Percentiles rank a stretch among this genome's conserved stretches.
Conservation (phyloP, 2,329 filamentous ascomycete species). For the Fonsecaea monophora region DNA sequence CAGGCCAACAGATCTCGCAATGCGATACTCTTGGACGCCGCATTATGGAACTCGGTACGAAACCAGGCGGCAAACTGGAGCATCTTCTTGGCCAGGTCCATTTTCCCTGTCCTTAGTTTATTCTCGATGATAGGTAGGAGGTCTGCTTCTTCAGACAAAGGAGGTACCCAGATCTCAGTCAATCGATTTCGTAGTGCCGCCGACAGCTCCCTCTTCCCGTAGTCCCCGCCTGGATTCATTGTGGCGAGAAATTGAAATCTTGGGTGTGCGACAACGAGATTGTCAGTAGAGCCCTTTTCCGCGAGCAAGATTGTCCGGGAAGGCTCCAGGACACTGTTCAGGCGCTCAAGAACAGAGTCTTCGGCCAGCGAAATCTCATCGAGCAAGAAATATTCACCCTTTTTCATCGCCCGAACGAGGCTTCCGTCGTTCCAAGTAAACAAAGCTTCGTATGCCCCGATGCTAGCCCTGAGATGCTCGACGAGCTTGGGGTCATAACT, state of each 20-base stretch:
- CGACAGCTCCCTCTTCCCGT: conserved; percentile 96
- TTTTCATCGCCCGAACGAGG: conserved; percentile 90
- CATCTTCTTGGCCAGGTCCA: conserved; percentile 70
- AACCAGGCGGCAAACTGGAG: conserved; percentile 94
- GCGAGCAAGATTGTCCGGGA: conserved; percentile 85
- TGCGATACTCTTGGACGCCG: conserved; percentile 78
- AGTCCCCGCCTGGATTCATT: conserved; percentile 99
- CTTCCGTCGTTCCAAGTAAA: conserved; percentile 98
- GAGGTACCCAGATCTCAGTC: conserved; percentile 97
- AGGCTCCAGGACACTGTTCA: conserved; percentile 96
- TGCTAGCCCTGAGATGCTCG: conserved; percentile 53
- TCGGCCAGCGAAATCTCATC: conserved; percentile 98
- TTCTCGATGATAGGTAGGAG: conserved; percentile 83
- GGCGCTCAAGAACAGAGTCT: conserved; percentile 91
- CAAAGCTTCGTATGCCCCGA: conserved; percentile 76
- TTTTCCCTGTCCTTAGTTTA: conserved; percentile 68
- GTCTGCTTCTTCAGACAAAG: conserved; percentile 82
- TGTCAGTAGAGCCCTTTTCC: conserved; percentile 88
- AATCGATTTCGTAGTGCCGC: conserved; percentile 94
- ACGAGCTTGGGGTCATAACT: conserved; percentile 57
- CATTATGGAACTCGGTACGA: conserved; percentile 76
- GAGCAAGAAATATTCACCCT: conserved; percentile 87
- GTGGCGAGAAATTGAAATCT: conserved; percentile 97
- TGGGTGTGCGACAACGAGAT: conserved; percentile 74
- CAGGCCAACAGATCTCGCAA: conserved; percentile 91